phyloP scores from a whole-genome alignment of 2,329 filamentous ascomycete species.

The Dendrostoma leiphaemia region DNA sequence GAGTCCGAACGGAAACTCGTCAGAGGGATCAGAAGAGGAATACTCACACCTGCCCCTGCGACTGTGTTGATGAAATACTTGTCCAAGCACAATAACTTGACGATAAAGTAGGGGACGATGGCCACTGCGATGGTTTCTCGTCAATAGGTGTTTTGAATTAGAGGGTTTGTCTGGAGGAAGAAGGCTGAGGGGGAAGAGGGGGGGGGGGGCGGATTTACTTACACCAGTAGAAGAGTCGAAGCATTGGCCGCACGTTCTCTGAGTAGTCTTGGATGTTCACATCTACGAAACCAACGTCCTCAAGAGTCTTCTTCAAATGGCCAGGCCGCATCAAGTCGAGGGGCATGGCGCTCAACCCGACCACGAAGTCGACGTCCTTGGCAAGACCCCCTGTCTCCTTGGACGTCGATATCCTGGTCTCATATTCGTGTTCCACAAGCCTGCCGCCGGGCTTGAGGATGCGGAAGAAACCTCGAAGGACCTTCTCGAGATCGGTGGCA shows the following conservation, averaged over 20 bases:
- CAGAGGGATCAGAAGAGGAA: too few relatives aligned
- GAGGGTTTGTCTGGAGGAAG: too few relatives aligned
- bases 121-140: too few relatives aligned
- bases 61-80: conserved; percentile 46
- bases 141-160: too few relatives aligned
- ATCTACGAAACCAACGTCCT: conserved; percentile 43
- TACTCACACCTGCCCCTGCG: conserved; percentile 39
- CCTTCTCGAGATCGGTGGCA: conserved; percentile 43
- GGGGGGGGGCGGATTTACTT: too few relatives aligned
- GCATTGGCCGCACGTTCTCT: conserved; percentile 46
- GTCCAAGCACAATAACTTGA: conserved; percentile 42
- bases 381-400: conserved; percentile 27
- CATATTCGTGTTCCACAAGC: conserved; percentile 46
- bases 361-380: conserved; percentile 35
- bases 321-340: conserved; percentile 39
- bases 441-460: conserved; percentile 46
- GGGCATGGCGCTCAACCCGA: conserved; percentile 44
- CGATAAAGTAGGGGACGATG: conserved; percentile 43
- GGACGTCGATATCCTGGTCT: conserved; percentile 34
- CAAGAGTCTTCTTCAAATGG: conserved; percentile 38
- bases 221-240: conserved; percentile 44
- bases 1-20: too few relatives aligned
- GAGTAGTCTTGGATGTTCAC: conserved; percentile 43
- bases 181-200: too few relatives aligned
- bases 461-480: conserved; percentile 44